Percentiles rank a stretch among this genome's conserved stretches.
Evolutionary conservation across 352 stramenopile genomes (phyloP).

Genomic region (Pythium insidiosum): DNA sequence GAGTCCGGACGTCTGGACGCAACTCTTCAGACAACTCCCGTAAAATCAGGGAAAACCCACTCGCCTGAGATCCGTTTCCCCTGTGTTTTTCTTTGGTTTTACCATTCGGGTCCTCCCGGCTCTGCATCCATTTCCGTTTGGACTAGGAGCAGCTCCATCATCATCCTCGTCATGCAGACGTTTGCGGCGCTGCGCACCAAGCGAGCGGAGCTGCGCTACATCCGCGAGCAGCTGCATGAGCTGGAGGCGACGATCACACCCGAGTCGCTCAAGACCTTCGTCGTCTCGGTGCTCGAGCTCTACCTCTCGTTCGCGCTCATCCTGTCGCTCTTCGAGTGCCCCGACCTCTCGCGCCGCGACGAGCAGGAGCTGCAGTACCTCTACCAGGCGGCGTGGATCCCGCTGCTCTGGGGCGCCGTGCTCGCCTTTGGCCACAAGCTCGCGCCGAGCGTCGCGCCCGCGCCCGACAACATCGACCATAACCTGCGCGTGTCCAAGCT

Average conservation of each 20-base stretch:
- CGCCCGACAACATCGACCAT: conserved; percentile 49
- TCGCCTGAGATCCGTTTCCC: too few relatives aligned
- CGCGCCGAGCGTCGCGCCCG: conserved; percentile 25
- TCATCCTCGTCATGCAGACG: too few relatives aligned
- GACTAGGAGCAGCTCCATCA: too few relatives aligned
- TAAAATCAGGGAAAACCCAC: too few relatives aligned
- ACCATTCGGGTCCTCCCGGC: too few relatives aligned
- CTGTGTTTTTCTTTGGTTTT: too few relatives aligned
- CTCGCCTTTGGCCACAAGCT: conserved; percentile 54
- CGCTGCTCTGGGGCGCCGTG: conserved; percentile 26
- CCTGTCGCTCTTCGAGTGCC: conserved; percentile 65
- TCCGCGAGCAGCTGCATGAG: conserved; percentile 11
- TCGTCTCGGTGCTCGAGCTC: conserved; percentile 54
- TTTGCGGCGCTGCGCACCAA: conserved; percentile 3
- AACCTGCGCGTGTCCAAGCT: conserved; percentile 69
- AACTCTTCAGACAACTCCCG: too few relatives aligned
- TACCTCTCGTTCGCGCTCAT: conserved; percentile 65
- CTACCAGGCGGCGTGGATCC: conserved; percentile 54
- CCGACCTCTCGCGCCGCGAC: conserved; percentile 31
- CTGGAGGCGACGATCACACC: conserved; percentile 20
- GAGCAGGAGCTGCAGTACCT: conserved; percentile 68
- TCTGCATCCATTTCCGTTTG: too few relatives aligned
- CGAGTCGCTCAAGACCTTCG: conserved; percentile 42
- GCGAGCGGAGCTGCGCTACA: conserved; percentile 10
- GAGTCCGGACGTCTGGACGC: too few relatives aligned